Conservation (phyloP, 2,329 filamentous ascomycete genomes). For the Nothophoma quercina region DNA sequence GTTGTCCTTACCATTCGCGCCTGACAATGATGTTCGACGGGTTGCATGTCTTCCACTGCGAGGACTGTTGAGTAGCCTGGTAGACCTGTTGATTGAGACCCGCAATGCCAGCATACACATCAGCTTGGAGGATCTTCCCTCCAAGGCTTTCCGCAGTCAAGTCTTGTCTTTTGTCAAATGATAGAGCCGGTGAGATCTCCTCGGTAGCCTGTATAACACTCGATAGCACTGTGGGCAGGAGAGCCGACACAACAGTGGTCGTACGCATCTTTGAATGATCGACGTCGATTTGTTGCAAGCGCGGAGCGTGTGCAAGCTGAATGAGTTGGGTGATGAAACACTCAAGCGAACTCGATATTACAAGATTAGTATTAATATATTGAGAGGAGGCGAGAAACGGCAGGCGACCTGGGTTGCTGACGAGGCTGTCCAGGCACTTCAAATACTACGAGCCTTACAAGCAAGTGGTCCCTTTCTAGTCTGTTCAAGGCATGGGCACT, state of each 20-base stretch:
- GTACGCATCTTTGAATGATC: conserved; percentile 25
- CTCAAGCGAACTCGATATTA: conserved; percentile 5
- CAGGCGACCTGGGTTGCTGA: conserved; percentile 17
- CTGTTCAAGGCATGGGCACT: conserved; percentile 3
- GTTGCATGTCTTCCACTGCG: conserved; percentile 45
- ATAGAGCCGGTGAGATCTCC: conserved; percentile 6
- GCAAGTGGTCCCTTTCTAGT: conserved; percentile 8
- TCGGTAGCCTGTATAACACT: conserved; percentile 25
- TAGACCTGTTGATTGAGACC: conserved; percentile 37
- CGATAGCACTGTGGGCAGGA: conserved; percentile 25
- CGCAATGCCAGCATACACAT: conserved; percentile 34
- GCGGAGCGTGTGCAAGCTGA: no score
- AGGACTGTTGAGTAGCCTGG: conserved; percentile 28
- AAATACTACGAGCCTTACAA: conserved; percentile 22
- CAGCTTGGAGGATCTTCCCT: conserved; percentile 29
- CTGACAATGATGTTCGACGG: conserved; percentile 50
- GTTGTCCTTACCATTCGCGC: conserved; percentile 53
- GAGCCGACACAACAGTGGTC: conserved; percentile 23
- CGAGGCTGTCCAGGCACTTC: conserved; percentile 19
- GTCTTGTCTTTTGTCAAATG: conserved; percentile 31
- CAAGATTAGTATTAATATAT: conserved; percentile 19
- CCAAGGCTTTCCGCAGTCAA: conserved; percentile 13
- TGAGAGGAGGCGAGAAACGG: conserved; percentile 12
- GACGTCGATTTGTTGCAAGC: neutral
- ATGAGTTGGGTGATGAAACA: neutral